These are phyloP conservation scores for Aegilops longissima DNA, from an alignment of 176 grass and related monocot genomes.

Conservation along the genomic window DNA sequence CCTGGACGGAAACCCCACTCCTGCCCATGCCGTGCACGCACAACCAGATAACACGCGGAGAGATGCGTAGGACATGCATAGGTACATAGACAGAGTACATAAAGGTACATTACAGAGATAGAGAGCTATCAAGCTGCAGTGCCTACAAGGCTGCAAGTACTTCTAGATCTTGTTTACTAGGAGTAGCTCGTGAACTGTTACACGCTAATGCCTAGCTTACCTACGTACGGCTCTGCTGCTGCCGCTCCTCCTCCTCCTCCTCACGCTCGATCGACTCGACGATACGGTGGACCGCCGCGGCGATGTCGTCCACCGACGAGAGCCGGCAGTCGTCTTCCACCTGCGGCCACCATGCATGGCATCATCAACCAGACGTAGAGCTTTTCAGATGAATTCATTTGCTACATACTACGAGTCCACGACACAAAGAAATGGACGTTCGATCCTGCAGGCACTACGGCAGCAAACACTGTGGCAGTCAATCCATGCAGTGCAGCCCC, in stretches of 20 bases:
- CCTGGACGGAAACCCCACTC: neutral
- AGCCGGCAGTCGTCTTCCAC: constrained; percentile 77
- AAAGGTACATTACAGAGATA: neutral
- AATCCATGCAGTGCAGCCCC: neutral
- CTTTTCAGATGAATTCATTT: neutral
- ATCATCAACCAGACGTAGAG: neutral
- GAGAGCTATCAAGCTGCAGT: neutral
- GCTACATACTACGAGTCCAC: neutral
- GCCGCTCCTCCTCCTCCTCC: neutral
- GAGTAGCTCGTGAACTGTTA: neutral
- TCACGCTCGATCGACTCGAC: constrained; percentile 42
- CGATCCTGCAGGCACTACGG: neutral
- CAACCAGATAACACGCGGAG: neutral
- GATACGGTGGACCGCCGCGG: constrained; percentile 60
- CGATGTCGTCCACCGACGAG: constrained; percentile 60
- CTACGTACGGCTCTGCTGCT: constrained; percentile 1
- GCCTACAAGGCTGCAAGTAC: neutral
- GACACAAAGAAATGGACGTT: neutral
- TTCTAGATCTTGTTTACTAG: neutral
- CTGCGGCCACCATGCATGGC: constrained; percentile 17
- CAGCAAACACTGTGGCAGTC: neutral
- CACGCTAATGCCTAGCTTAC: neutral
- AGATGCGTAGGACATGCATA: neutral
- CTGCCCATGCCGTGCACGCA: neutral
- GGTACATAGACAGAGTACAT: neutral